Base-by-base conservation (phyloP, 2,329 filamentous ascomycete species). In the Fusarium sp. region DNA sequence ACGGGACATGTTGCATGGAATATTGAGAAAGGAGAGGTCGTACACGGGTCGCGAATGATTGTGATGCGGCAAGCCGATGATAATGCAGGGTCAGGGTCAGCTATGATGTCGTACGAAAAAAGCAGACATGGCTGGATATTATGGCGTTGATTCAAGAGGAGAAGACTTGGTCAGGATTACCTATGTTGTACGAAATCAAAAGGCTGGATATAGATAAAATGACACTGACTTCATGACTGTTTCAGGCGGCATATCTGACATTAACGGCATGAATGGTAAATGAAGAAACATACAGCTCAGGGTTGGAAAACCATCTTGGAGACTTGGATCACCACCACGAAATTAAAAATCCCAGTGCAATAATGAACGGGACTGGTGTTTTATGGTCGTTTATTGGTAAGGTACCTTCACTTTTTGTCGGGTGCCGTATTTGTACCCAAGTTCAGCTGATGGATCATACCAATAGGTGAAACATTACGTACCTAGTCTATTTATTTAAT, bases 31-130 rank as follows among this genome's bases (percentile, higher is more conserved):
- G 50, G 35, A 49, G 41, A 49, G 53, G 61, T 37, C 33, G 45
- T 48, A 64, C 49, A 58, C 20, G 14, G 21, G 35, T 66, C 39
- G 41, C 48, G 39, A 46, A 53, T 52, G 56, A 57, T 48, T 36
- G 35, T 52, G 46, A 63, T 61, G 49, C 45, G 56, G 48, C 53
- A 50, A 53, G 42, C 62, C 47, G 41, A 42, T 41, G 31, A 59
- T 52, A 37, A 56, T 58, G 40, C 23, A 42, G 18, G 42, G 25
- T 18, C 61, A 56, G 31, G 31, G 37, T 20, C 40, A 58, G 49
- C 29, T 56, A 25, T 43, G 25, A 43, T 39, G 60, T 63, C 25
- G 45, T 31, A 66, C 61, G 41, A 51, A 42, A 25, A 25, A 58
- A 41, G 36, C 23, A 55, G 37, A 36, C 42, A 46, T 46, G 36